Percentiles rank a stretch among this genome's conserved stretches.
phyloP scores from a whole-genome alignment of 495 filamentous ascomycete genomes.

The Xylaria sp. region DNA sequence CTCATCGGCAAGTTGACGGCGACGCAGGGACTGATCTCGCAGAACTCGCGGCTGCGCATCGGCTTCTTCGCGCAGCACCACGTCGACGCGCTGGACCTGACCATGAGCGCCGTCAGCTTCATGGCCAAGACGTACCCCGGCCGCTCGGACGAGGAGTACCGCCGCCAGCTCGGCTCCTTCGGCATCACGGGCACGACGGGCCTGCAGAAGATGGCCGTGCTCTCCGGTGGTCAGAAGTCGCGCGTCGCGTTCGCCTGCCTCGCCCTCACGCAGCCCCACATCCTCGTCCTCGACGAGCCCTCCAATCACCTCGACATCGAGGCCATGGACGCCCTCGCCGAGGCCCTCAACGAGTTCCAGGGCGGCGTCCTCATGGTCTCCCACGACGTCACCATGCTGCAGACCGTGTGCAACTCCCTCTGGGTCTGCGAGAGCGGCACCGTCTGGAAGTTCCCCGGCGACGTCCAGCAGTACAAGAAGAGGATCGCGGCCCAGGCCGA shows the following conservation, averaged over 20 bases:
- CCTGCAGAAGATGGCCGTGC: constrained; percentile 90
- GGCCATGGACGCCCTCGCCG: constrained; percentile 94
- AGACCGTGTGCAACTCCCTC: constrained; percentile 89
- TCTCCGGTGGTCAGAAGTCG: constrained; percentile 98
- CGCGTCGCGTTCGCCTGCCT: constrained; percentile 97
- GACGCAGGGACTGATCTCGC: constrained; percentile 80
- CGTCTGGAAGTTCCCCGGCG: constrained; percentile 95
- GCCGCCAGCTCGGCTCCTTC: constrained; percentile 93
- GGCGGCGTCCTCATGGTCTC: constrained; percentile 98
- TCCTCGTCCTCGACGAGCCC: constrained; percentile 97
- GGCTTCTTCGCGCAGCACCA: constrained; percentile 99
- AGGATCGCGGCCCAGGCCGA: constrained; percentile 90
- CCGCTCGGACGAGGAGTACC: constrained; percentile 94
- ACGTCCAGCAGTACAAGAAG: constrained; percentile 98
- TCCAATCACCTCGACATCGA: constrained; percentile 99
- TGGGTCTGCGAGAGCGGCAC: constrained; percentile 97
- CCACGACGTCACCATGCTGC: constrained; percentile 98
- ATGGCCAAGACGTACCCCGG: constrained; percentile 93
- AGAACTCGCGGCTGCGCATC: constrained; percentile 84
- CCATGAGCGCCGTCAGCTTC: constrained; percentile 85
- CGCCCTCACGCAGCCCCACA: constrained; percentile 91
- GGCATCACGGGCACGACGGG: constrained; percentile 98
- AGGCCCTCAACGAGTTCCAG: constrained; percentile 84
- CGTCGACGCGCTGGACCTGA: constrained; percentile 94
- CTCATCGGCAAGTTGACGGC: constrained; percentile 86